phyloP scores from a whole-genome alignment of 139 green algal genomes.

The Picochlorum sp. region DNA sequence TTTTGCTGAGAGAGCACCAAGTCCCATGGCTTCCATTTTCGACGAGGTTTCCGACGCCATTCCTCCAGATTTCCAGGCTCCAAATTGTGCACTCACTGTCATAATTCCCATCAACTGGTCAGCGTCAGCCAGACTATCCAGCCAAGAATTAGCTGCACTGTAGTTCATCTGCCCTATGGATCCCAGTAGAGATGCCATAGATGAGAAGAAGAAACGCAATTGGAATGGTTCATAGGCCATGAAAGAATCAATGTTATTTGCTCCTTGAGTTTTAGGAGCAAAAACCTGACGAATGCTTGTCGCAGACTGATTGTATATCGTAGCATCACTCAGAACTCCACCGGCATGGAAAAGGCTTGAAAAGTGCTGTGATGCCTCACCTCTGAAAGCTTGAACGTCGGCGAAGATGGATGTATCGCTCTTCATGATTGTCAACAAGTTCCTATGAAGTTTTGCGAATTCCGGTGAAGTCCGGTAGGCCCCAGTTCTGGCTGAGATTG shows the following conservation, averaged over 20 bases:
- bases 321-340: conserved; percentile 59
- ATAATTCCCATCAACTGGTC: conserved; percentile 17
- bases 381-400: not conserved
- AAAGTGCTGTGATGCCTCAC: not conserved
- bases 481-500: conserved; percentile 17
- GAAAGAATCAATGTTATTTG: not conserved
- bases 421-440: conserved; percentile 17
- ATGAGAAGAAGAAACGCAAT: conserved; percentile 43
- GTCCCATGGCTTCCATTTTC: conserved; percentile 29
- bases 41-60: conserved; percentile 29
- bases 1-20: conserved; percentile 19
- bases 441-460: not conserved
- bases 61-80: conserved; percentile 50
- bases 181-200: conserved; percentile 53
- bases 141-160: conserved; percentile 42
- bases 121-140: conserved; percentile 37
- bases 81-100: conserved; percentile 50
- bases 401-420: conserved; percentile 13
- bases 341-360: conserved; percentile 45
- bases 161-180: conserved; percentile 61
- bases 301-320: conserved; percentile 40
- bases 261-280: conserved; percentile 43
- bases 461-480: not conserved
- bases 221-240: conserved; percentile 9
- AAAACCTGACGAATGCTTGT: conserved; percentile 19